phyloP scores from a whole-genome alignment of 176 grass and related monocot genomes.

The Eragrostis curvula region DNA sequence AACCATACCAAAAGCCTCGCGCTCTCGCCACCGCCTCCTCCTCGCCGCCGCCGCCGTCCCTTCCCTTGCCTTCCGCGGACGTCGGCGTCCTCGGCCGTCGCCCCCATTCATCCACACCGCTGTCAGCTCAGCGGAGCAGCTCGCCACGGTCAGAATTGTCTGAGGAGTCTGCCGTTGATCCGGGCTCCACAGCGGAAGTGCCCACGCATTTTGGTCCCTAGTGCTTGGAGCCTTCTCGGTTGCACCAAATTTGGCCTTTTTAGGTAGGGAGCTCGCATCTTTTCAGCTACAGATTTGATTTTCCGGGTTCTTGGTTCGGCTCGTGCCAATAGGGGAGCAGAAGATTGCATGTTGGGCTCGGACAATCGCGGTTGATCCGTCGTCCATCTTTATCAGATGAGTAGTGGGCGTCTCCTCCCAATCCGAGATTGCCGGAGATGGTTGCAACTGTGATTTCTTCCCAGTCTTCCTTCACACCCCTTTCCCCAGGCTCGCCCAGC shows the following conservation, averaged over 20 bases:
- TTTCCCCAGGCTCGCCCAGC: background rate
- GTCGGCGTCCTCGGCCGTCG: background rate
- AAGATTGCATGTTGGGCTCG: conserved; percentile 13
- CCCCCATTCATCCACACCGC: background rate
- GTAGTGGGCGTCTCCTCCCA: conserved; percentile 38
- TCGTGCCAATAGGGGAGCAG: background rate
- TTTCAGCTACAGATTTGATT: conserved; percentile 38
- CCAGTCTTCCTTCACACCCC: conserved; percentile 22
- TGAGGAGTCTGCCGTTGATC: conserved; percentile 12
- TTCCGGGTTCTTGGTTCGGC: conserved; percentile 22
- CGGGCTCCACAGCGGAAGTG: conserved; percentile 38
- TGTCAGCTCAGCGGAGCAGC: background rate
- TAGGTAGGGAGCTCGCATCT: conserved; percentile 37
- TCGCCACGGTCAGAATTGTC: background rate
- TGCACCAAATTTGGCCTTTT: conserved; percentile 50
- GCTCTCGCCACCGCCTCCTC: background rate
- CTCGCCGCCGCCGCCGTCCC: background rate
- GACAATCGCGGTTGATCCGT: background rate
- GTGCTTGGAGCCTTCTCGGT: conserved; percentile 46
- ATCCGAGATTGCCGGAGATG: conserved; percentile 49
- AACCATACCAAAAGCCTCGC: background rate
- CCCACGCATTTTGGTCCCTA: conserved; percentile 33
- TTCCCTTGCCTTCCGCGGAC: background rate
- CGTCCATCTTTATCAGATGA: conserved; percentile 34
- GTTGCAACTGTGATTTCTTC: conserved; percentile 29